phyloP scores from a whole-genome alignment of 805 yeast genomes.

The Wickerhamia fluorescens region DNA sequence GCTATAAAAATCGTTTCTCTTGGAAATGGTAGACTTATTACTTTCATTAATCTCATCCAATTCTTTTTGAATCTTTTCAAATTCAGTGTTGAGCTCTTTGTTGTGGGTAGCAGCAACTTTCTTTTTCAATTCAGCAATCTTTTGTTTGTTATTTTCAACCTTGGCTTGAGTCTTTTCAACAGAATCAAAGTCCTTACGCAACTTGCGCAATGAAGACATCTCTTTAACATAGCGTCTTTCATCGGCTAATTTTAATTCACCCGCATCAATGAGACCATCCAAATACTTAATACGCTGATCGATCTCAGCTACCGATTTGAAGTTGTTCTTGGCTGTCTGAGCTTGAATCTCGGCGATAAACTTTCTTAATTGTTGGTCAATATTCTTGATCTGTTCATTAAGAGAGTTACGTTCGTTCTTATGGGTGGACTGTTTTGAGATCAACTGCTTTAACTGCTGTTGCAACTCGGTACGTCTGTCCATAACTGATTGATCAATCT shows the following conservation, averaged over 20 bases:
- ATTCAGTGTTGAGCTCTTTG: slow-evolving; percentile 60
- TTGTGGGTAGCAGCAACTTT: slow-evolving; percentile 51
- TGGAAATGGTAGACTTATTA: slow-evolving; percentile 56
- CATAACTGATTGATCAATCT: slow-evolving; percentile 23
- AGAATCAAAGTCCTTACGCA: slow-evolving; percentile 68
- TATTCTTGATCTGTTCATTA: slow-evolving; percentile 62
- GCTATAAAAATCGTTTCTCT: slow-evolving; percentile 56
- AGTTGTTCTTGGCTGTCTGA: slow-evolving; percentile 62
- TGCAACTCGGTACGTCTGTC: slow-evolving; percentile 29
- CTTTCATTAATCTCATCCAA: slow-evolving; percentile 58
- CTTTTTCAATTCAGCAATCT: slow-evolving; percentile 69
- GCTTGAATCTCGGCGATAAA: slow-evolving; percentile 69
- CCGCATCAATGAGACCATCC: slow-evolving; percentile 71
- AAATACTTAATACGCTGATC: slow-evolving; percentile 57
- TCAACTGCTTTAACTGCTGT: slow-evolving; percentile 32
- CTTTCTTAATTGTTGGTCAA: slow-evolving; percentile 67
- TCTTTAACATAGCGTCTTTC: slow-evolving; percentile 84
- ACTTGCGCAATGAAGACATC: slow-evolving; percentile 73
- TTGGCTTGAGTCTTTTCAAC: slow-evolving; percentile 71
- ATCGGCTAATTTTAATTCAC: slow-evolving; percentile 78
- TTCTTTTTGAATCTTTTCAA: slow-evolving; percentile 60
- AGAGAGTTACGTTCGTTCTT: slow-evolving; percentile 43
- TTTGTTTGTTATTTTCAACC: slow-evolving; percentile 70
- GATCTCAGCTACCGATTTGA: slow-evolving; percentile 61
- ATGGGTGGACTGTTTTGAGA: slow-evolving; percentile 41